Evolutionary conservation across 352 stramenopile genomes (phyloP), one percentile per base, ranked within the genome.

Genomic region (Globisporangium alternatum): DNA sequence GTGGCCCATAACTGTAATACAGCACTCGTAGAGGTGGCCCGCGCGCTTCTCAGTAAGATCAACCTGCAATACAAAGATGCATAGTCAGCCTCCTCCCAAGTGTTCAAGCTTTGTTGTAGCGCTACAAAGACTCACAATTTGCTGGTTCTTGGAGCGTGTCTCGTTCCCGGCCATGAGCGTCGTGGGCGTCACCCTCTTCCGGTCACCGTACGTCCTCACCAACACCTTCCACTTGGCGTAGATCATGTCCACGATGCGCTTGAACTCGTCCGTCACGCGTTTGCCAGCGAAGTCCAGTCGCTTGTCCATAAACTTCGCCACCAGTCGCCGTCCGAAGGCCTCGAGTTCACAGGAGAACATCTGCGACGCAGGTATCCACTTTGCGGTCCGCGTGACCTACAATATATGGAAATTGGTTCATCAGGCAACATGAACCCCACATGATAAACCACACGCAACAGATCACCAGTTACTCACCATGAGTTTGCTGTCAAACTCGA

Each of bases 101-200:
- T 30, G 21, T 39, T 15, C 17, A 17, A 12, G 2, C 15, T 21
- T 47, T 21, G 41, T 9, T 8, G 15, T 43, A 28, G 21, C 28
- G 10, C n/a, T 25, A 15, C 13, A 45, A n/a, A n/a, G 37, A 64
- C 59, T 47, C 13, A 72, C 67, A 43, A 69, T 21, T 48, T 59
- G 37, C 30, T 73, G 41, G 64, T 77, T 49, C 61, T 78, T 83
- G 30, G 71, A 69, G 49, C 81, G 72, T 8, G 80, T 86, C 62
- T 92, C 85, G 31, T 92, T 89, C 8, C 66, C 81, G 10, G 85
- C 85, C 73, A 88, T 91, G 44, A 94, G 55, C 17, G 72, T 80
- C 35, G 71, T 86, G 31, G 82, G 65, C 52, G 76, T 72, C 64
- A 78, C 61, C 56, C 65, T 56, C 66, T 78, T 56, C 44, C 83